Percentiles rank a stretch among this genome's conserved stretches.
These are phyloP conservation scores for Euphorbia peplus DNA, from an alignment of 345 rosid genomes.

Conservation along the genomic window DNA sequence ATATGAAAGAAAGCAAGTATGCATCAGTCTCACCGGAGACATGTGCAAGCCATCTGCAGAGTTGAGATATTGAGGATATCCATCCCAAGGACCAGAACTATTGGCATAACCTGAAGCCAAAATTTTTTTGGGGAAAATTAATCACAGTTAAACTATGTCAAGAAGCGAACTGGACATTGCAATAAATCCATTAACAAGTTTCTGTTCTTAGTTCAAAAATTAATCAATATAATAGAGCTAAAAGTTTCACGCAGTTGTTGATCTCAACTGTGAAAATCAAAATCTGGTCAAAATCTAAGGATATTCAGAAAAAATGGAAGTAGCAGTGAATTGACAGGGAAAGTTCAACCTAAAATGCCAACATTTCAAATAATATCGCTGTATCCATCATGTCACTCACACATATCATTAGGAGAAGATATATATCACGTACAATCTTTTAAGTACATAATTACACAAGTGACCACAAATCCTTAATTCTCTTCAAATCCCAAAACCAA, in stretches of 20 bases:
- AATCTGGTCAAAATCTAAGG: not conserved
- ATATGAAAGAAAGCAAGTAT: not conserved
- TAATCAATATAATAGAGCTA: not conserved
- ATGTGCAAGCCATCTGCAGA: constrained; percentile 51
- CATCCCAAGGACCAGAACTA: constrained; percentile 40
- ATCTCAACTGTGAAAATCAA: not conserved
- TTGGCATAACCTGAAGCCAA: constrained; percentile 44
- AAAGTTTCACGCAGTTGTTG: not conserved
- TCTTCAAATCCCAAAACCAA: constrained; percentile 3
- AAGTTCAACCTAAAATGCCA: not conserved
- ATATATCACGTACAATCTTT: not conserved
- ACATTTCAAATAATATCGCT: not conserved
- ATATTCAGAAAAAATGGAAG: too few species aligned
- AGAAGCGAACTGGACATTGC: not conserved
- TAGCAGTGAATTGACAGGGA: not conserved
- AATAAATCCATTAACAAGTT: not conserved
- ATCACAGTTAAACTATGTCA: not conserved
- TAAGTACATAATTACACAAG: not conserved
- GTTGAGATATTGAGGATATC: constrained; percentile 43
- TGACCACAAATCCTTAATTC: not conserved
- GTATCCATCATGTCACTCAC: not conserved
- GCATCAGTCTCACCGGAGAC: constrained; percentile 43
- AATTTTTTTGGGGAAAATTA: constrained; percentile 9
- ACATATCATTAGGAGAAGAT: not conserved
- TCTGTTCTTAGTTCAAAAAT: not conserved